These are phyloP conservation scores for Russula dissimulans DNA, from an alignment of 768 basidiomycete species.

Conservation along the genomic window DNA sequence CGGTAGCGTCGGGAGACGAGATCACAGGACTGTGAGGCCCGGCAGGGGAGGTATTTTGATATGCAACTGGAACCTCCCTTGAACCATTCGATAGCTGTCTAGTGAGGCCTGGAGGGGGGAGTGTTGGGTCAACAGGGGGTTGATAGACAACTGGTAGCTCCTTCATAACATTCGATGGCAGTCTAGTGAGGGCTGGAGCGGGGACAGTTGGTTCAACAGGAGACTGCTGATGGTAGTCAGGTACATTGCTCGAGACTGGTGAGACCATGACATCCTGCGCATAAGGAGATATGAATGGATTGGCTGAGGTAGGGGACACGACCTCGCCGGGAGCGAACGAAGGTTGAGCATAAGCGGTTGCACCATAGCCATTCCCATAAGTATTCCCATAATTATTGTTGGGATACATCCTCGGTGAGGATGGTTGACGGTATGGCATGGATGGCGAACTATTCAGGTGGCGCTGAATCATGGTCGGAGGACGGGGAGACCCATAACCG, in stretches of 20 bases:
- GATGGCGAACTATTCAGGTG: conserved; percentile 28
- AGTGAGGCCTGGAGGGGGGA: conserved; percentile 11
- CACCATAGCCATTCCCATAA: conserved; percentile 19
- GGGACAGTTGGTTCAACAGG: background rate
- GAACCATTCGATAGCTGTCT: conserved; percentile 12
- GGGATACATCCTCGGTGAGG: conserved; percentile 13
- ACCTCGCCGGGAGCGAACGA: conserved; percentile 23
- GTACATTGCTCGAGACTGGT: conserved; percentile 23
- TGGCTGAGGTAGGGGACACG: conserved; percentile 26
- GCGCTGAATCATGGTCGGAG: conserved; percentile 57
- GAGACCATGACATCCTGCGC: conserved; percentile 32
- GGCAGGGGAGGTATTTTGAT: conserved; percentile 22
- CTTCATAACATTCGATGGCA: conserved; percentile 4
- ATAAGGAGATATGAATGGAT: conserved; percentile 34
- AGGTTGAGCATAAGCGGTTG: conserved; percentile 22
- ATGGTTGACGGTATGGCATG: conserved; percentile 10
- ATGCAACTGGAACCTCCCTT: conserved; percentile 3
- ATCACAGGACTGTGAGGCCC: conserved; percentile 16
- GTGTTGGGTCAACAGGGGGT: conserved; percentile 10
- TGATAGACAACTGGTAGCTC: conserved; percentile 17
- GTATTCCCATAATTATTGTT: background rate
- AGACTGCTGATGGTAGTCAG: conserved; percentile 9
- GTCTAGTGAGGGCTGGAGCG: conserved; percentile 15
- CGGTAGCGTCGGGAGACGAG: conserved; percentile 3
- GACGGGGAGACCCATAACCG: conserved; percentile 40